Evolutionary conservation across 164 flowering plant genomes (phyloP).

Genomic region (Cinnamomum micranthum): DNA sequence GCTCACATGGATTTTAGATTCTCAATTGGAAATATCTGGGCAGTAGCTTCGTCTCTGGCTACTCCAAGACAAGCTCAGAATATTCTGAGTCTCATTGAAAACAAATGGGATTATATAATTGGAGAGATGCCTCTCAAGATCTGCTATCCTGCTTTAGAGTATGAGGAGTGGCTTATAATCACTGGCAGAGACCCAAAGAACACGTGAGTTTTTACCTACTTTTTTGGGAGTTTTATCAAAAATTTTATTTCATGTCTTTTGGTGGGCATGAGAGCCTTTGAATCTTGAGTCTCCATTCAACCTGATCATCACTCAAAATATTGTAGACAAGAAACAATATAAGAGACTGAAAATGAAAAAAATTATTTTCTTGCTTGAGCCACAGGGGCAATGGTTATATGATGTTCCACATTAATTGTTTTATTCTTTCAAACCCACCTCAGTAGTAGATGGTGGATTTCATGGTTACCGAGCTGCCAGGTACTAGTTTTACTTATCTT

Average conservation of each 20-base stretch:
- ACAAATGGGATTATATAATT: constrained; percentile 82
- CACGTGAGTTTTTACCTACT: constrained; percentile 47
- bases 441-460: too few relatives aligned
- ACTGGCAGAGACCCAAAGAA: constrained; percentile 19
- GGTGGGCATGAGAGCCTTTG: too few relatives aligned
- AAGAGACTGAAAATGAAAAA: too few relatives aligned
- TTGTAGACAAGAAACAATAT: too few relatives aligned
- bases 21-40: constrained; percentile 83
- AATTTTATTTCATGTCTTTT: not conserved
- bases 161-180: constrained; percentile 55
- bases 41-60: constrained; percentile 77
- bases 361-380: too few relatives aligned
- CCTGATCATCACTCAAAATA: too few relatives aligned
- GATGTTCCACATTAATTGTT: too few relatives aligned
- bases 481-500: too few relatives aligned
- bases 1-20: constrained; percentile 95
- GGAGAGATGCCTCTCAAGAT: constrained; percentile 87
- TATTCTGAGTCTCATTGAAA: constrained; percentile 63
- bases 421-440: too few relatives aligned
- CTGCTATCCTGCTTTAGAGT: constrained; percentile 76
- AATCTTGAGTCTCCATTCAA: too few relatives aligned
- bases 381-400: too few relatives aligned
- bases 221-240: not conserved
- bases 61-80: constrained; percentile 71
- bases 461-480: too few relatives aligned